Evolutionary conservation across 2,329 filamentous ascomycete genomes (phyloP).

Genomic region (Aspergillus neotritici): DNA sequence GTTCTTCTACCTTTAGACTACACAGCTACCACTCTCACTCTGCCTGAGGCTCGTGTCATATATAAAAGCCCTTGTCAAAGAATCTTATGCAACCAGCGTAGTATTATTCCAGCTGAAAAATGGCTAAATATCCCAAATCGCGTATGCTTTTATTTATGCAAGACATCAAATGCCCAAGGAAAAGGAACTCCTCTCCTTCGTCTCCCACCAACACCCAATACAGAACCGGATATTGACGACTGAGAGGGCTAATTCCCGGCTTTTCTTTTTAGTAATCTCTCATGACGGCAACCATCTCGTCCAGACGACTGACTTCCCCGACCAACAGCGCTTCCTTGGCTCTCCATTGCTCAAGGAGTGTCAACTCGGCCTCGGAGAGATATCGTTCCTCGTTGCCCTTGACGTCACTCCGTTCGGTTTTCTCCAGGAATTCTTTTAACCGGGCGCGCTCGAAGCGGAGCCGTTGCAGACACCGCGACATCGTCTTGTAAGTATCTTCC

Average conservation of each 20-base stretch:
- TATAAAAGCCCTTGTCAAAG: neutral
- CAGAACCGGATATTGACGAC: too few relatives aligned
- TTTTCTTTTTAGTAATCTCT: slow-evolving; percentile 60
- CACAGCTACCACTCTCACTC: neutral
- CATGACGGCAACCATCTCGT: slow-evolving; percentile 77
- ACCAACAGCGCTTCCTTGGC: slow-evolving; percentile 65
- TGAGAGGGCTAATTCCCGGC: too few relatives aligned
- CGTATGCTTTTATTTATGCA: too few relatives aligned
- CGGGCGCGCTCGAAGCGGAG: slow-evolving; percentile 68
- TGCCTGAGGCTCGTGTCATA: neutral
- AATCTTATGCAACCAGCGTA: too few relatives aligned
- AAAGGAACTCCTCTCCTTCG: neutral
- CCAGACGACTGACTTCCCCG: slow-evolving; percentile 71
- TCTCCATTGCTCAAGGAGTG: slow-evolving; percentile 59
- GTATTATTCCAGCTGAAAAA: neutral
- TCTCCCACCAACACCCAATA: slow-evolving; percentile 3
- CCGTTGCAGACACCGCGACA: slow-evolving; percentile 78
- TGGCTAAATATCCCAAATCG: too few relatives aligned
- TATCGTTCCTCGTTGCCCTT: slow-evolving; percentile 76
- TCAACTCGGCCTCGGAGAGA: slow-evolving; percentile 67
- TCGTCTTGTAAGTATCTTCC: slow-evolving; percentile 80
- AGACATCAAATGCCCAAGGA: neutral
- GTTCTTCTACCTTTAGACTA: too few relatives aligned
- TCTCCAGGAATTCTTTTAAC: slow-evolving; percentile 66
- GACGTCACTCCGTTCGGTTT: slow-evolving; percentile 80